Conservation (phyloP, 768 basidiomycete species). For the Boletus edulis region DNA sequence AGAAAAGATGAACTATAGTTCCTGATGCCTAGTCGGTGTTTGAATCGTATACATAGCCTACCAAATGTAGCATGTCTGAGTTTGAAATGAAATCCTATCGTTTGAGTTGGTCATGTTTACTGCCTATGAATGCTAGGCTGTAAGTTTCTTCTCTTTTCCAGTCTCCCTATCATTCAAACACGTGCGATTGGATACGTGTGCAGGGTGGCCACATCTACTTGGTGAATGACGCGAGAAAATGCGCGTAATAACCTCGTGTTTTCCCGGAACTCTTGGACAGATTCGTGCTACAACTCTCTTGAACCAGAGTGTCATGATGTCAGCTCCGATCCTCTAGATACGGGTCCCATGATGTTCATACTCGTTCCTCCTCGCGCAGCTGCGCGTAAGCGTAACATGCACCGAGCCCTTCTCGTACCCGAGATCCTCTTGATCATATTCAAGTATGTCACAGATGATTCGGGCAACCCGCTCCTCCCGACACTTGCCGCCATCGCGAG, state of each 20-base stretch:
- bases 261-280: background rate
- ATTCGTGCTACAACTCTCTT: background rate
- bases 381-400: conserved; percentile 9
- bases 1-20: conserved; percentile 31
- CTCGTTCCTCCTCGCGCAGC: conserved; percentile 1
- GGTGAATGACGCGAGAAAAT: background rate
- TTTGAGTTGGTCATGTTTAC: too few species aligned
- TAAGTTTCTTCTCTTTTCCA: too few species aligned
- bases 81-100: too few species aligned
- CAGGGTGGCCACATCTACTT: background rate
- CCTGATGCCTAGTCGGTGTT: too few species aligned
- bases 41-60: too few species aligned
- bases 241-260: background rate
- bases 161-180: too few species aligned
- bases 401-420: conserved; percentile 16
- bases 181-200: too few species aligned
- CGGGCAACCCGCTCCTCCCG: conserved; percentile 12
- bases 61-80: too few species aligned
- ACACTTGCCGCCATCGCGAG: conserved; percentile 27
- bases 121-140: too few species aligned
- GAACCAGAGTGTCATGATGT: background rate
- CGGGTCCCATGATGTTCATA: background rate
- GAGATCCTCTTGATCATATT: conserved; percentile 25
- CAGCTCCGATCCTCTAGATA: background rate
- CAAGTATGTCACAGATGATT: conserved; percentile 14